phyloP scores from a whole-genome alignment of 2,329 filamentous ascomycete genomes.

The Coniosporium tulheliwenetii region DNA sequence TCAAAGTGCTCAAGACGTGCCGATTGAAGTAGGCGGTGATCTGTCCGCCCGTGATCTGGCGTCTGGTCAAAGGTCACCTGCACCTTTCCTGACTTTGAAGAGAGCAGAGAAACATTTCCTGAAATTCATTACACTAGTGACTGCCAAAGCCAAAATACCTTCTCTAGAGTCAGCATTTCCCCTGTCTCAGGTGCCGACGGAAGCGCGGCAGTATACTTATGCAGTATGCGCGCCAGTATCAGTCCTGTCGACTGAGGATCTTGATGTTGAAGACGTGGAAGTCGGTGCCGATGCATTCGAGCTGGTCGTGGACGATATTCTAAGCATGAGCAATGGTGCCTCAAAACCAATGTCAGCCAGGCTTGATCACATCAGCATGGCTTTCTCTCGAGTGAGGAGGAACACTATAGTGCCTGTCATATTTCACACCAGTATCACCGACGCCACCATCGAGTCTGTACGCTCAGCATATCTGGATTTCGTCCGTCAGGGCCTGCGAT shows the following conservation, averaged over 20 bases:
- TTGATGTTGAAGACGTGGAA: conserved; percentile 50
- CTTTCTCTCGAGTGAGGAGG: conserved; percentile 44
- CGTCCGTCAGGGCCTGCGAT: conserved; percentile 42
- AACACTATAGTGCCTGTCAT: conserved; percentile 39
- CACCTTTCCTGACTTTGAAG: conserved; percentile 52
- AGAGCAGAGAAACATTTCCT: conserved; percentile 53
- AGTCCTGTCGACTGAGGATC: conserved; percentile 33
- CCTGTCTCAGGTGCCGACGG: conserved; percentile 43
- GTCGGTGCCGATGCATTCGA: conserved; percentile 54
- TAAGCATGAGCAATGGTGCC: background rate
- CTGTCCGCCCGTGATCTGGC: background rate
- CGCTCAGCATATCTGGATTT: conserved; percentile 37
- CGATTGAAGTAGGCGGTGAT: too few species aligned
- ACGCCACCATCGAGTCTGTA: conserved; percentile 7
- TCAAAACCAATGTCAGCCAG: background rate
- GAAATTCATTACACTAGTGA: conserved; percentile 49
- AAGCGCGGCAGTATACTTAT: conserved; percentile 49
- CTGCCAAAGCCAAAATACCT: conserved; percentile 36
- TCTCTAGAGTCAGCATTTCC: conserved; percentile 51
- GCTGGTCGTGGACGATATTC: conserved; percentile 32
- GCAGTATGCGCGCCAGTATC: conserved; percentile 47
- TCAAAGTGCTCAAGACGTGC: conserved; percentile 6
- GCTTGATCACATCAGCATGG: conserved; percentile 35
- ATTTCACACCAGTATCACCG: conserved; percentile 15
- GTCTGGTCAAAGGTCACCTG: conserved; percentile 12